Base-by-base conservation (phyloP, 2,329 filamentous ascomycete genomes). In the Venturia asperata region DNA sequence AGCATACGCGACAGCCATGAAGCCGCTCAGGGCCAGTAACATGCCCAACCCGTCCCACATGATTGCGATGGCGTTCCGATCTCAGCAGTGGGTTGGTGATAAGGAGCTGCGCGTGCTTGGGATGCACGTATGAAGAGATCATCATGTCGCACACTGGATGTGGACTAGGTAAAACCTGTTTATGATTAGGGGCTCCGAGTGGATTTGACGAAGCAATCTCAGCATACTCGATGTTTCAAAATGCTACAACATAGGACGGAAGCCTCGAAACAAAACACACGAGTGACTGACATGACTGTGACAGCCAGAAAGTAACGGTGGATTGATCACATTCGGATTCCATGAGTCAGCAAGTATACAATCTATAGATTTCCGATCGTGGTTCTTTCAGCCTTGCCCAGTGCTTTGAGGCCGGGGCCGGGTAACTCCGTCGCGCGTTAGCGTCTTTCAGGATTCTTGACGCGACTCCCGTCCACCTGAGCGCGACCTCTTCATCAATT, bases 41-140 rank as follows among this genome's bases (percentile, higher is more conserved):
- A 85, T 86, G 70, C 87, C 82, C 58, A 88, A 79, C 70, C 85
- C 85, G 76, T 86, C 84, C 83, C 85, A 80, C 78, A 81, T 82
- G 70, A 72, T 52, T 72, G 64, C 67, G 68, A 61, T 69, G 67
- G 64, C 39, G 21, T 43, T 56, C 24, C 24, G 24, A 6, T 19
- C 13, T 19, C 11, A 34, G 30, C 47, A 56, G 24, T 30, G 11
- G 49, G 17, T 13, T 24, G 49, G 13, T 58, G 52, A 5, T 55
- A 24, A 34, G 13, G 49, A 1, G 27, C 27, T 55, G 15, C 49
- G 24, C 10, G 27, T 55, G 49, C 17, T 19, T 37, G 27, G 27
- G 30, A 37, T n/a, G 37, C 5, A 21, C 6, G 15, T 37, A 37
- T 56, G 49, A 37, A 56, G 2, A 17, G 24, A 17, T 10, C 24